Evolutionary conservation across 2,329 filamentous ascomycete genomes (phyloP).

Genomic region (Alternaria burnsii): DNA sequence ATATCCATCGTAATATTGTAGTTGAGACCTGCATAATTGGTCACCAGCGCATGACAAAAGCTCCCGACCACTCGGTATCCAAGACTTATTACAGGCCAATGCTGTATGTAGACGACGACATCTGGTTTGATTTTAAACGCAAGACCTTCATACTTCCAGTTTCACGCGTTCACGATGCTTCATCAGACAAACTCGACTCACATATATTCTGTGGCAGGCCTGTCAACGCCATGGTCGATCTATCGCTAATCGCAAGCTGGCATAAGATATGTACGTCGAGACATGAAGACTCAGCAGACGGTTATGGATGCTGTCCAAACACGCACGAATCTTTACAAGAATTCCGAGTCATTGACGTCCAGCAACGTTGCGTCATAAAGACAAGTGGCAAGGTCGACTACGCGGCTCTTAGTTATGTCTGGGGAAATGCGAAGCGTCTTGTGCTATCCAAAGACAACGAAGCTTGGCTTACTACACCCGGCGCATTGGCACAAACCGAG

Average conservation of each 20-base stretch:
- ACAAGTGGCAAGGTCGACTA: neutral
- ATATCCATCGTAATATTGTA: no score
- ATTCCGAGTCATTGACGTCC: neutral
- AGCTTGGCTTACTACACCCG: conserved; percentile 1
- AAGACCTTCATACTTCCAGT: neutral
- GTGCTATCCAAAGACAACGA: neutral
- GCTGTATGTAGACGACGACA: neutral
- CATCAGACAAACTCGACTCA: neutral
- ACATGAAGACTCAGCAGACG: neutral
- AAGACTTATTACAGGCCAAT: neutral
- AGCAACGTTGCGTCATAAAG: neutral
- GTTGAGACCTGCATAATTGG: neutral
- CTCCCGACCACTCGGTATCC: neutral
- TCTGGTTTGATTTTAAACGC: neutral
- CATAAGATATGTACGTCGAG: neutral
- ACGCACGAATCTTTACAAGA: neutral
- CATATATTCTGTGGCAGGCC: neutral
- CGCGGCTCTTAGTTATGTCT: conserved; percentile 14
- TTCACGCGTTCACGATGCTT: neutral
- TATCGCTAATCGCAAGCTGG: neutral
- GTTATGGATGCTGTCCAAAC: neutral
- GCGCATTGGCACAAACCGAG: neutral
- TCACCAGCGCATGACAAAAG: neutral
- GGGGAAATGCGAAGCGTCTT: conserved; percentile 9
- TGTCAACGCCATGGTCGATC: neutral